These are phyloP conservation scores for Sindora glabra DNA, from an alignment of 306 rosid species.

Conservation along the genomic window DNA sequence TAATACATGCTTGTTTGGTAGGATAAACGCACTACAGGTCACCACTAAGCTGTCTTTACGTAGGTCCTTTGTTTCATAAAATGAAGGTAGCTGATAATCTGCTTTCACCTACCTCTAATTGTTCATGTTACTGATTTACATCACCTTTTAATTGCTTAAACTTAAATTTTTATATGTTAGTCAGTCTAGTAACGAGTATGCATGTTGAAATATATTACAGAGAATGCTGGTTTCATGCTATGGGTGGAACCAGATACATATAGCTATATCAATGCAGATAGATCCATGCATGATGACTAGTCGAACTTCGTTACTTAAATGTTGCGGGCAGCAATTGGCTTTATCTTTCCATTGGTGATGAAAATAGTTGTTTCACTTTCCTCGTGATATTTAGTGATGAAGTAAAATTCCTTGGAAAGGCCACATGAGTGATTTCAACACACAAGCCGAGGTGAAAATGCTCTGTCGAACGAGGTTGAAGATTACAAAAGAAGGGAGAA, in stretches of 20 bases:
- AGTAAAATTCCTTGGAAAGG: slow-evolving; percentile 1
- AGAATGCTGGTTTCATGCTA: slow-evolving; percentile 64
- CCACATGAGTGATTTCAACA: slow-evolving; percentile 13
- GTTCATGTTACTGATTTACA: not conserved
- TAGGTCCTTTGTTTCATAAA: not conserved
- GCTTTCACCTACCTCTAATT: not conserved
- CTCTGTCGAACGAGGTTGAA: not conserved
- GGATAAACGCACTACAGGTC: not conserved
- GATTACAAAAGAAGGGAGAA: no score
- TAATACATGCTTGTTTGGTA: not conserved
- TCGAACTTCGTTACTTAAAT: slow-evolving; percentile 30
- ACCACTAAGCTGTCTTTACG: not conserved
- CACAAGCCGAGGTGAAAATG: not conserved
- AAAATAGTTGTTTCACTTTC: no score
- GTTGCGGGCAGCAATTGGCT: not conserved
- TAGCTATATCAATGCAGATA: no score
- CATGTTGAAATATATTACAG: slow-evolving; percentile 35
- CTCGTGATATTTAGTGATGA: no score
- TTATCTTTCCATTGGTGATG: not conserved
- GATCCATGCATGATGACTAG: slow-evolving; percentile 15
- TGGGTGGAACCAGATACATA: slow-evolving; percentile 23
- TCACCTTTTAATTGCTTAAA: no score
- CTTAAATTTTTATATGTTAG: no score
- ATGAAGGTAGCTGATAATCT: not conserved
- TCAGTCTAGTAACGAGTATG: not conserved